phyloP scores from a whole-genome alignment of 2,329 filamentous ascomycete species.

The Coccinonectria pachysandricola region DNA sequence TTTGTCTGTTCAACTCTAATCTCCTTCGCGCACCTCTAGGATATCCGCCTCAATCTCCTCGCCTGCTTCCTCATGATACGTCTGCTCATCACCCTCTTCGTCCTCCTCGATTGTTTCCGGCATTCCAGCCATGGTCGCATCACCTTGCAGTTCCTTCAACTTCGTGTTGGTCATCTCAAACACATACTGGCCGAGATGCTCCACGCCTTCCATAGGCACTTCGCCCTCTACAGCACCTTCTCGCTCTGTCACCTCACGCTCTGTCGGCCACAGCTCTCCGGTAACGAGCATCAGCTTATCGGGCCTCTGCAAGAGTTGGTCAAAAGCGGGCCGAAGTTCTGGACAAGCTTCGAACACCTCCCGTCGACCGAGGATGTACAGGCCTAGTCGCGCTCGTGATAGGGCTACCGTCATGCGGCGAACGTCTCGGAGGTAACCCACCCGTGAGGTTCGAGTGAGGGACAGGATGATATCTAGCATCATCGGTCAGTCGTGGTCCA shows the following conservation, averaged over 20 bases:
- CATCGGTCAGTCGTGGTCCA: no score
- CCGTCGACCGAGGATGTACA: conserved; percentile 85
- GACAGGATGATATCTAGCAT: conserved; percentile 81
- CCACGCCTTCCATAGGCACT: conserved; percentile 76
- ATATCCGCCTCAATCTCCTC: conserved; percentile 25
- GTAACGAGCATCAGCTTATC: conserved; percentile 74
- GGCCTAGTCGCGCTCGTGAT: conserved; percentile 78
- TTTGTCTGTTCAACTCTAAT: conserved; percentile 11
- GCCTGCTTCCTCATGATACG: conserved; percentile 21
- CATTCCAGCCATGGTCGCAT: conserved; percentile 15
- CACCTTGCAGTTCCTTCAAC: conserved; percentile 38
- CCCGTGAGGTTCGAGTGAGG: conserved; percentile 75
- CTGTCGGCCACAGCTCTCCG: conserved; percentile 74
- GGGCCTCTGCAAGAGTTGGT: conserved; percentile 62
- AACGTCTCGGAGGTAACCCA: conserved; percentile 88
- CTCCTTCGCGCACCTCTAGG: conserved; percentile 25
- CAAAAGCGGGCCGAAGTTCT: conserved; percentile 81
- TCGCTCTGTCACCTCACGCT: conserved; percentile 38
- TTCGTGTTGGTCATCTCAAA: conserved; percentile 80
- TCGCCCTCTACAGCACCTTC: conserved; percentile 37
- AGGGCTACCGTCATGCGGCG: conserved; percentile 89
- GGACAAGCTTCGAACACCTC: conserved; percentile 82
- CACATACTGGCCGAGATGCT: conserved; percentile 93
- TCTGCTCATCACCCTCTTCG: conserved; percentile 21
- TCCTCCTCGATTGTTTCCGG: conserved; percentile 17